phyloP scores from a whole-genome alignment of 129 eudicot species.

The Rutidosis leptorrhynchoides region DNA sequence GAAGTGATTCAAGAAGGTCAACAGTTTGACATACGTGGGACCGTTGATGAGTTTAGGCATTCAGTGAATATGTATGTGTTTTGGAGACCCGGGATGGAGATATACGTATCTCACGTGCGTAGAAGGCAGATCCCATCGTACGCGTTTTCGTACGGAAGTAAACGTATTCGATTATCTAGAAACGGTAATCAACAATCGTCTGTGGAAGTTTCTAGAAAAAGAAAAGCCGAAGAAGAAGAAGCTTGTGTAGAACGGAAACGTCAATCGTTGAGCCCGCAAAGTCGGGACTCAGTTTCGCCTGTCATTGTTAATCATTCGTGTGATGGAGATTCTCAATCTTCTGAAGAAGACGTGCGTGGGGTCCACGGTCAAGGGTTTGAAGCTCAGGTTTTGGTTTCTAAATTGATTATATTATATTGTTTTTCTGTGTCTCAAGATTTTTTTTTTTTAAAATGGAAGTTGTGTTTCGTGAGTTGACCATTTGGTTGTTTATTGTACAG shows the following conservation, averaged over 20 bases:
- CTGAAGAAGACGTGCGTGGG: conserved; percentile 24
- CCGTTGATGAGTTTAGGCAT: conserved; percentile 80
- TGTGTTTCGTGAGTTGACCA: not conserved
- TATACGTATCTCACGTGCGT: conserved; percentile 73
- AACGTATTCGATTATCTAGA: conserved; percentile 43
- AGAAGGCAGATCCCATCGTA: conserved; percentile 69
- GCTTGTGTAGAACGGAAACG: conserved; percentile 38
- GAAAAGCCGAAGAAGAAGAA: conserved; percentile 38
- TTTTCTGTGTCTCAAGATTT: not conserved
- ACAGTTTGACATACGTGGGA: conserved; percentile 86
- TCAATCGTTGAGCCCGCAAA: conserved; percentile 40
- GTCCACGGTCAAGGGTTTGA: conserved; percentile 29
- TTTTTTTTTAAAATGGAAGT: not conserved
- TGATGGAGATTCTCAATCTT: conserved; percentile 19
- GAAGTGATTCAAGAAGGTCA: conserved; percentile 80
- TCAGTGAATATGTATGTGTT: conserved; percentile 60
- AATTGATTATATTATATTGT: conserved; percentile 2
- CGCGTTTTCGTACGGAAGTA: conserved; percentile 58
- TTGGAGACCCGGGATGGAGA: conserved; percentile 94
- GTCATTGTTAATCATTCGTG: conserved; percentile 38
- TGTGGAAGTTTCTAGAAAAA: conserved; percentile 45
- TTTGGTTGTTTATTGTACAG: not conserved
- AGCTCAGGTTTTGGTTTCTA: conserved; percentile 56
- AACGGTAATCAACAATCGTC: conserved; percentile 24
- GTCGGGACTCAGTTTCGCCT: conserved; percentile 50